These are phyloP conservation scores for Azolla pinnata DNA, from an alignment of 75 land plant genomes.

Conservation along the genomic window DNA sequence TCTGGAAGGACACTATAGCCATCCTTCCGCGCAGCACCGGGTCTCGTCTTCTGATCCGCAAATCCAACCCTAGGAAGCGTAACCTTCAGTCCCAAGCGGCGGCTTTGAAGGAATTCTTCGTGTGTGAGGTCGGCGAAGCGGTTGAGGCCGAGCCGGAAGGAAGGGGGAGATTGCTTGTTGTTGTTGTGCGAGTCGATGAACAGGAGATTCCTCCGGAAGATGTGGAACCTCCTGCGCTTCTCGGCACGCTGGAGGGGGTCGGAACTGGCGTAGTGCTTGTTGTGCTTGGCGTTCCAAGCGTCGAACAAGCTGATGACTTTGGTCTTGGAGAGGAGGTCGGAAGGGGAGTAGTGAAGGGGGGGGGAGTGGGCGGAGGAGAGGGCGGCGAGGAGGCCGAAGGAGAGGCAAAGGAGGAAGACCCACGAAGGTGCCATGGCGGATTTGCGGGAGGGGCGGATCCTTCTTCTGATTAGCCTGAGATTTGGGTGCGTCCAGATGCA, in stretches of 20 bases:
- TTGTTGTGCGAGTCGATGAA: constrained; percentile 40
- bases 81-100: neutral
- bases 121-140: constrained; percentile 67
- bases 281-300: constrained; percentile 24
- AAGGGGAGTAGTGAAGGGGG: constrained; percentile 2
- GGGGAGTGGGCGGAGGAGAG: neutral
- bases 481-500: too few relatives aligned
- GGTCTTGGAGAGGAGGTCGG: constrained; percentile 15
- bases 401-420: neutral
- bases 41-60: neutral
- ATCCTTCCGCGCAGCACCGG: neutral
- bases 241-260: constrained; percentile 26
- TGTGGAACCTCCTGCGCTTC: constrained; percentile 31
- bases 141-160: constrained; percentile 52
- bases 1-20: too few relatives aligned
- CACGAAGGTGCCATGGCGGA: too few relatives aligned
- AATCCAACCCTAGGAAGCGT: neutral
- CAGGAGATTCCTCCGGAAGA: constrained; percentile 43
- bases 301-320: constrained; percentile 18
- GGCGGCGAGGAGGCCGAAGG: neutral
- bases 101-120: constrained; percentile 39
- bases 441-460: too few relatives aligned
- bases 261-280: constrained; percentile 10
- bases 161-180: constrained; percentile 13
- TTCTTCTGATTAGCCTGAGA: too few relatives aligned